Evolutionary conservation across 805 yeast species (phyloP), one percentile per base, ranked within the genome.

Genomic region (Candida ficus): DNA sequence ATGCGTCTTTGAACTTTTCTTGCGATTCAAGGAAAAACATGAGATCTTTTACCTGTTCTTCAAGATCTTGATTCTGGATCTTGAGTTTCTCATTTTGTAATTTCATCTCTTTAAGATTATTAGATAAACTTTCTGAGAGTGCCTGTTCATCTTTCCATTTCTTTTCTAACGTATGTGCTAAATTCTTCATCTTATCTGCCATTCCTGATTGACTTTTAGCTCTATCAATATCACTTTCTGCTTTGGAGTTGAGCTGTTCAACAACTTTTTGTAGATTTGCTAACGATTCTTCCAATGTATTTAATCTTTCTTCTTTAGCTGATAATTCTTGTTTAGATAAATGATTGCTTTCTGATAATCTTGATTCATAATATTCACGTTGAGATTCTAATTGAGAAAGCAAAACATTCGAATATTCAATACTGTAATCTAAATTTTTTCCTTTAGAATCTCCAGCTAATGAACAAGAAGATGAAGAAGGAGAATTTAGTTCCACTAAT

Each of bases 341-440:
- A 22, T 56, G 59, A 12, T 60, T 60, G 8, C 64, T 55, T 32
- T 61, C 59, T 17, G 62, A 54, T 25, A 76, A 48, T 43, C 72
- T 68, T 12, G 67, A 63, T 54, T 88, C 95, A 57, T 83, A 89
- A 59, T 80, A 83, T 45, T 83, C 91, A 42, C 95, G 67, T 59
- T 89, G 96, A 7, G 93, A 82, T 41, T 88, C 95, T 39, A 89
- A 64, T 54, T 89, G 96, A 3, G 89, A 78, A 8, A 88, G 70
- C 20, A 89, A 62, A 29, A 89, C 67, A 53, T 83, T 83, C 0
- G 95, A 81, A 54, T 89, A 89, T 56, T 89, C 96, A 43, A 83
- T 63, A 10, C 84, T 85, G 73, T 75, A 54, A 65, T 82, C 61
- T 68, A 85, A 38, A 66, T 75, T 67, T 56, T 73, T 63, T 50